These are phyloP conservation scores for Xylariaceae sp. DNA, from an alignment of 2,329 filamentous ascomycete genomes.

Conservation along the genomic window DNA sequence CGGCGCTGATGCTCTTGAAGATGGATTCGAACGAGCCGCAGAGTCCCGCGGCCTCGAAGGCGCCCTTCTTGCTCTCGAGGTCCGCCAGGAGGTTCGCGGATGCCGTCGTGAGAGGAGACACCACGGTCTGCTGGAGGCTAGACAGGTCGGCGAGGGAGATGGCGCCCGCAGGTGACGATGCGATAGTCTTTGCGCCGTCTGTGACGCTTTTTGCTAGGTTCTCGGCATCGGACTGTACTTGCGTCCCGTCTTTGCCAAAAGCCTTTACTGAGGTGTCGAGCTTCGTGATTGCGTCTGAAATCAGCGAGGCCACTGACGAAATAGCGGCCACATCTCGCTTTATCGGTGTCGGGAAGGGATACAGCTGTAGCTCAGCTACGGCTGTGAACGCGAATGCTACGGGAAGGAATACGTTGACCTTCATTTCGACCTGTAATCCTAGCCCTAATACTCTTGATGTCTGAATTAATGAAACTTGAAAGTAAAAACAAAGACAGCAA, in stretches of 20 bases:
- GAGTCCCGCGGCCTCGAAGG: slow-evolving; percentile 18
- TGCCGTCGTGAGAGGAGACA: slow-evolving; percentile 7
- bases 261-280: slow-evolving; percentile 28
- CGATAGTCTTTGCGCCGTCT: slow-evolving; percentile 16
- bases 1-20: slow-evolving; percentile 12
- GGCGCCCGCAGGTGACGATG: slow-evolving; percentile 1
- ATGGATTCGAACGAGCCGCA: slow-evolving; percentile 14
- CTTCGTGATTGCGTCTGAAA: slow-evolving; percentile 23
- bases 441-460: neutral
- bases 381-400: slow-evolving; percentile 23
- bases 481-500: neutral
- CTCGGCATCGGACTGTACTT: slow-evolving; percentile 21
- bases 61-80: slow-evolving; percentile 19
- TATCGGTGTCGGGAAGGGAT: slow-evolving; percentile 13
- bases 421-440: slow-evolving; percentile 23
- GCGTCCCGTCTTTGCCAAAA: slow-evolving; percentile 21
- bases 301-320: slow-evolving; percentile 19
- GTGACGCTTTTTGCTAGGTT: slow-evolving; percentile 22
- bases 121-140: slow-evolving; percentile 13
- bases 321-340: slow-evolving; percentile 21
- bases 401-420: slow-evolving; percentile 19
- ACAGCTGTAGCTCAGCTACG: slow-evolving; percentile 17
- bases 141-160: slow-evolving; percentile 16
- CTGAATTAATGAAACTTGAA: neutral
- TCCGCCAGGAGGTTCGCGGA: slow-evolving; percentile 17